Percentiles rank a stretch among this genome's conserved stretches.
Evolutionary conservation across 2,329 filamentous ascomycete species (phyloP).

Genomic region (Dothistroma septosporum): DNA sequence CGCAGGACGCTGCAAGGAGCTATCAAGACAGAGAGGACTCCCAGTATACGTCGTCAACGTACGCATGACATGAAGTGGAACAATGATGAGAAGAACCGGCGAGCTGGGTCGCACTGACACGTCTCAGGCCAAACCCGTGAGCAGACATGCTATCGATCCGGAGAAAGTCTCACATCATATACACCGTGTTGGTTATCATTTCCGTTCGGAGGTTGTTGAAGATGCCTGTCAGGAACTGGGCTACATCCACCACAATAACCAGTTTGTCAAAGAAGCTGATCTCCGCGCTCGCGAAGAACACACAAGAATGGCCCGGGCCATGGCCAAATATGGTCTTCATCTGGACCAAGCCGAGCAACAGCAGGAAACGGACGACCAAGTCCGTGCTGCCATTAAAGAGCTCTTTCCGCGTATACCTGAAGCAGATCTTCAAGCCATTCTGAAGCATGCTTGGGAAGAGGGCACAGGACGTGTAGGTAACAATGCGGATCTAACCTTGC

Average conservation of each 20-base stretch:
- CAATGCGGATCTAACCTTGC: constrained; percentile 50
- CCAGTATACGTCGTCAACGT: constrained; percentile 59
- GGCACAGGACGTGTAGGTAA: constrained; percentile 57
- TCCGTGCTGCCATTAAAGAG: constrained; percentile 56
- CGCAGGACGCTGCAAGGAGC: constrained; percentile 57
- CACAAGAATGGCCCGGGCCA: constrained; percentile 32
- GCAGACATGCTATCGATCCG: constrained; percentile 21
- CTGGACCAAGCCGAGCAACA: constrained; percentile 20
- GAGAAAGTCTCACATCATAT: constrained; percentile 54
- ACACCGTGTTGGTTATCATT: constrained; percentile 60
- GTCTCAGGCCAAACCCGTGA: constrained; percentile 23
- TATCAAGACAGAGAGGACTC: constrained; percentile 52
- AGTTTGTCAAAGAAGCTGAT: constrained; percentile 29
- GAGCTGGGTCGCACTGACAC: constrained; percentile 7
- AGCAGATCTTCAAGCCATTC: constrained; percentile 54
- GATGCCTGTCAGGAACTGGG: constrained; percentile 53
- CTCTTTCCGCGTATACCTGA: constrained; percentile 61
- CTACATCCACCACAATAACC: constrained; percentile 36
- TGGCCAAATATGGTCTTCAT: constrained; percentile 35
- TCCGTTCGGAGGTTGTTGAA: constrained; percentile 56
- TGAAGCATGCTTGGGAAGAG: constrained; percentile 58
- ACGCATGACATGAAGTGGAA: constrained; percentile 33
- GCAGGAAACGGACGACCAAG: constrained; percentile 46
- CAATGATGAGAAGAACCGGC: neutral
- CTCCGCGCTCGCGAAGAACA: constrained; percentile 20